Base-by-base conservation (phyloP, 2,329 filamentous ascomycete species). In the Zasmidium angulare region DNA sequence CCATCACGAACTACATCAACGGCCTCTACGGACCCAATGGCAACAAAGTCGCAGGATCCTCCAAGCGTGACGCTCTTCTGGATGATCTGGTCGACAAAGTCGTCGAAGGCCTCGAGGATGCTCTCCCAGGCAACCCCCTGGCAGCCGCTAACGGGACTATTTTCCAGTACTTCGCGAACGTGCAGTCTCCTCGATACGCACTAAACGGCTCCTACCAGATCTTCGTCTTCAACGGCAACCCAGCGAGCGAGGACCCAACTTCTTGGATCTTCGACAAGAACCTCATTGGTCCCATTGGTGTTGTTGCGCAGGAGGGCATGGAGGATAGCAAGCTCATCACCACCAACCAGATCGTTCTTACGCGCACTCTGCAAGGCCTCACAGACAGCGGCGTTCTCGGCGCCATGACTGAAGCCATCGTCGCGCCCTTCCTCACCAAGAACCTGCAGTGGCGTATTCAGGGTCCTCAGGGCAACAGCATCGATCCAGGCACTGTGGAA, bases 161-260 rank as follows among this genome's bases (percentile, higher is more conserved):
- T 66, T 81, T 77, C 17, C 84, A 93, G 67, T 93, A 89, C 84
- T 81, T 87, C 43, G 85, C 84, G 65, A 90, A 89, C 67, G 80
- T 93, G 51, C 77, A 79, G 23, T 82, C 87, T 22, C 78, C 81
- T 53, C 87, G 85, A 61, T 82, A 85, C 62, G 84, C 84, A 1
- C 74, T 89, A 2, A 77, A 81, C 14, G 83, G 82, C 1, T 84
- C 87, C 0, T 90, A 88, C 69, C 79, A 77, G 58, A 77, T 93
- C 40, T 84, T 86, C 69, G 78, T 93, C 59, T 93, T 91, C 74
- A 71, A 91, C 1, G 89, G 86, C 0, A 68, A 79, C 1, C 78
- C 68, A 21, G 58, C 31, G 3, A 63, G 81, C 1, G 66, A 70
- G 4, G 76, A 85, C 46, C 67, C 77, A 1, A 62, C 62, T 4